Evolutionary conservation across 202 grass and related monocot genomes (phyloP), one percentile per base, ranked within the genome.

Genomic region (Brachypodium distachyon): DNA sequence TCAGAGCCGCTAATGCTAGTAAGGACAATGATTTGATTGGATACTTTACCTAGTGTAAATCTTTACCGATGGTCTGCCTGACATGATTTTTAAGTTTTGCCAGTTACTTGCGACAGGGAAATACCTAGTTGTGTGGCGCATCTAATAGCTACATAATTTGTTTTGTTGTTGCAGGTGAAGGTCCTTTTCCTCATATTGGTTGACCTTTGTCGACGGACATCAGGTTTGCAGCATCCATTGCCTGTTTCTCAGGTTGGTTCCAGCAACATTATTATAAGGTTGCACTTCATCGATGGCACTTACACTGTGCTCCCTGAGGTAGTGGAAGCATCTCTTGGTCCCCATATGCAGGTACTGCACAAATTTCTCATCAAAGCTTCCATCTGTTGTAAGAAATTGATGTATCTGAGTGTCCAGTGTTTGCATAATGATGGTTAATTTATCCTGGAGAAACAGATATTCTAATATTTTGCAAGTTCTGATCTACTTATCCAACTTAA

Each of bases 241-340:
- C 96, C 96, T 70, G 53, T 87, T 47, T 99, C 96, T 69, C 96
- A 90, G 77, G 92, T 99, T 87, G 96, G 96, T 48, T 85, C 96
- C 9, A 90, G 60, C 87, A 99, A 92, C 75, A 90, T 99, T 76
- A 99, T 90, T 48, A 99, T 99, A 95, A 89, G 89, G 67, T 77
- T 99, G 72, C 96, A 99, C 61, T 99, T 95, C 80, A 99, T 99
- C 9, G 96, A 99, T 72, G 96, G 96, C 55, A 99, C 84, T 76
- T 95, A 99, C 86, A 99, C 92, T 58, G 96, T 99, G 73, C 87
- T 87, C 25, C 96, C 96, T 61, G 96, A 99, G 83, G 96, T 99
- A 57, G 96, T 99, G 53, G 96, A 99, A 93, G 96, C 89, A 37
- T 94, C 96, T 80, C 89, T 99, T 68, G 89, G 92, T 49, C 92